These are phyloP conservation scores for Candida insectorum DNA, from an alignment of 805 yeast genomes.

Conservation along the genomic window DNA sequence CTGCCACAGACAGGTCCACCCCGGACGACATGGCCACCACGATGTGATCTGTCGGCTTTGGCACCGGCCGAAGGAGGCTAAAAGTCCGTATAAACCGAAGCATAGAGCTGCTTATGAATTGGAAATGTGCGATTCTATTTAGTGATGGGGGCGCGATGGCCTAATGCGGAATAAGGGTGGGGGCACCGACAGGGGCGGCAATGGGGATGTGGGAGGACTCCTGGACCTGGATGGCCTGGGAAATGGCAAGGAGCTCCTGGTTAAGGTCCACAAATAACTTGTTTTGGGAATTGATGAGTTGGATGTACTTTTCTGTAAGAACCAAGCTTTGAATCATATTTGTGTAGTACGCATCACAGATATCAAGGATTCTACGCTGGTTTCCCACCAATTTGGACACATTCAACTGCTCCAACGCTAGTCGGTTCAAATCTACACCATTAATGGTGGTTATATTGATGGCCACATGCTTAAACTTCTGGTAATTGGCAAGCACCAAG, in stretches of 20 bases:
- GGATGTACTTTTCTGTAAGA: conserved; percentile 9
- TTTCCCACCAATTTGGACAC: background rate
- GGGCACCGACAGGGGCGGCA: no score
- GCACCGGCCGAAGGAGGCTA: conserved; percentile 10
- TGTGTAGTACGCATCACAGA: conserved; percentile 4
- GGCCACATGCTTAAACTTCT: conserved; percentile 4
- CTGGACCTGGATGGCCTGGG: no score
- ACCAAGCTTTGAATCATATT: conserved; percentile 6
- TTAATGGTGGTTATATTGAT: conserved; percentile 5
- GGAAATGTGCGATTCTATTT: no score
- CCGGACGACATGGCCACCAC: conserved; percentile 95
- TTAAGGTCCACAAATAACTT: conserved; percentile 5
- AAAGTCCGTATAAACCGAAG: no score
- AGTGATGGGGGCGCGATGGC: conserved; percentile 4
- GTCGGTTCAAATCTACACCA: conserved; percentile 2
- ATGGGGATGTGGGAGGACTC: no score
- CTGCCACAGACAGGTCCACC: conserved; percentile 90
- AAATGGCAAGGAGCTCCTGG: no score
- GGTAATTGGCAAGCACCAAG: conserved; percentile 7
- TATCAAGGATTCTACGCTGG: no score
- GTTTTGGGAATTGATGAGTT: conserved; percentile 5
- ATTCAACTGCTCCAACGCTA: background rate
- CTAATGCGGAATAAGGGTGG: no score
- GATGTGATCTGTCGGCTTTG: conserved; percentile 50
- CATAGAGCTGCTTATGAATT: no score